Conservation (phyloP, 192 early-diverging fungal species). For the Lobulomyces angularis region DNA sequence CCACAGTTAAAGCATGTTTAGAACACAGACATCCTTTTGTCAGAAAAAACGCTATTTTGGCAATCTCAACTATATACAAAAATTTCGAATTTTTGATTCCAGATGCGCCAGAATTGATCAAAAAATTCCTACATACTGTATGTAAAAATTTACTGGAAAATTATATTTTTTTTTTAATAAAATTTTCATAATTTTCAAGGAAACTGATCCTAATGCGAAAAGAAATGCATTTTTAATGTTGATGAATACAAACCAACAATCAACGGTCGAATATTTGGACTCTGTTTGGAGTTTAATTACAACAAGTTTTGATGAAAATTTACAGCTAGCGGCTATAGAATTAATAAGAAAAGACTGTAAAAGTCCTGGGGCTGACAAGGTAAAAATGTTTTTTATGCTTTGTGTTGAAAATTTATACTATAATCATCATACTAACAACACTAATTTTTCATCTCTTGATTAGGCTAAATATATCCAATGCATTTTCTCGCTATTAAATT, state of each 20-base stretch:
- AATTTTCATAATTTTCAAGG: slow-evolving; percentile 28
- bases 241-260: slow-evolving; percentile 55
- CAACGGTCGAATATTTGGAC: slow-evolving; percentile 78
- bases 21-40: slow-evolving; percentile 97
- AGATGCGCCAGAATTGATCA: slow-evolving; percentile 83
- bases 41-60: slow-evolving; percentile 92
- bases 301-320: slow-evolving; percentile 70
- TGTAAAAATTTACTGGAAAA: slow-evolving; percentile 2
- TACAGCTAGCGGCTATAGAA: slow-evolving; percentile 90
- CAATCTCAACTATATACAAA: slow-evolving; percentile 80
- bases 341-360: slow-evolving; percentile 85
- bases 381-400: slow-evolving; percentile 16
- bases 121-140: slow-evolving; percentile 33
- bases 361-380: slow-evolving; percentile 70
- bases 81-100: slow-evolving; percentile 85
- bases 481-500: slow-evolving; percentile 72
- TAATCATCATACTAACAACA: slow-evolving; percentile 5
- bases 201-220: slow-evolving; percentile 84
- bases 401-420: slow-evolving; percentile 6
- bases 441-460: neutral
- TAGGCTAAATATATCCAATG: slow-evolving; percentile 85
- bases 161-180: slow-evolving; percentile 3
- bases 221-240: slow-evolving; percentile 93
- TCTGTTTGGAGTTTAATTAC: slow-evolving; percentile 56
- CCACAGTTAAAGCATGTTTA: slow-evolving; percentile 76